A percentile compares a stretch with the other conserved stretches of the same genome.
Evolutionary conservation across 148 eudicot genomes (phyloP).

Genomic region (Agrostemma githago): DNA sequence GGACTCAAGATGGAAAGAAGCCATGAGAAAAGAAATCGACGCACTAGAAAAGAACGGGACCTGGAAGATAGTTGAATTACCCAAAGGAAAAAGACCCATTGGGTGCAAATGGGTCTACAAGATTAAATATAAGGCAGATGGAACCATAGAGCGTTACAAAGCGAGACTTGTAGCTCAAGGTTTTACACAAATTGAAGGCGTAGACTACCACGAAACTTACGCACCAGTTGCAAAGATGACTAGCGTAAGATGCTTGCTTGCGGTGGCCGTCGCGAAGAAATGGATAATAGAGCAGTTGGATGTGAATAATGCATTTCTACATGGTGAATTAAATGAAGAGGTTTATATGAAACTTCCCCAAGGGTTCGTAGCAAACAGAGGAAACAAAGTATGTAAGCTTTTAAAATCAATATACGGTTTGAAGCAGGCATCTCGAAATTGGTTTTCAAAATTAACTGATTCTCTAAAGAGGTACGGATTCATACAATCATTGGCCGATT

Average conservation of each 20-base stretch:
- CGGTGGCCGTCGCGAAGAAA: background rate
- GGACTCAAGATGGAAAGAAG: background rate
- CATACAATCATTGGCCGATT: background rate
- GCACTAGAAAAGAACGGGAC: background rate
- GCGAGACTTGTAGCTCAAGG: no score
- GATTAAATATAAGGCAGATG: background rate
- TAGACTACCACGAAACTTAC: no score
- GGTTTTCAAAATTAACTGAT: background rate
- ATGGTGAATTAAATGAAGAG: no score
- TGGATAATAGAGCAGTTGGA: background rate
- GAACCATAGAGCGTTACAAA: no score
- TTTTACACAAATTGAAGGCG: no score
- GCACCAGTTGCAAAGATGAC: no score
- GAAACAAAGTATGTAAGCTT: background rate
- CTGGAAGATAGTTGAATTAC: background rate
- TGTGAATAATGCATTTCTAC: no score
- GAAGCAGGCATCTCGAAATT: background rate
- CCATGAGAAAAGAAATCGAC: background rate
- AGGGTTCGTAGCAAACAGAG: background rate
- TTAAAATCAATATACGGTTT: background rate
- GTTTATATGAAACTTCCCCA: background rate
- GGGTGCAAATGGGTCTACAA: background rate
- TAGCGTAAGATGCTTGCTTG: no score
- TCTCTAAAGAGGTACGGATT: background rate
- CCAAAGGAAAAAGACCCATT: background rate